Evolutionary conservation across 2,329 filamentous ascomycete species (phyloP), one percentile per base, ranked within the genome.

Genomic region (Penicillium sumatraense): DNA sequence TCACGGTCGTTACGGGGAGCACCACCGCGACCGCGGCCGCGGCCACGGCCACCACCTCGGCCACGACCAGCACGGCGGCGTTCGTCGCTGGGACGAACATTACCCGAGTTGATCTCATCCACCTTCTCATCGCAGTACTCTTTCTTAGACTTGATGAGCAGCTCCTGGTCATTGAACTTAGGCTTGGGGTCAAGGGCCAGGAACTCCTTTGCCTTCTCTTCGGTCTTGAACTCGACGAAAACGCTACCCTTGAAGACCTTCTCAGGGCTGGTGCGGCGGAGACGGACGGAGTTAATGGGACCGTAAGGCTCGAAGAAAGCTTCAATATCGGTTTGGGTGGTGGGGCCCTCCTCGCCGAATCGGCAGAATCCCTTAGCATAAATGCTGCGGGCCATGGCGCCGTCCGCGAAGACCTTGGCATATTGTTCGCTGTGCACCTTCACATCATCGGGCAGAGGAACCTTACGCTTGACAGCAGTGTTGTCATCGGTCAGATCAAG

Each of bases 341-440:
- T 88, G 10, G 88, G 82, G n/a, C 83, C 82, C 77, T 96, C 93
- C 41, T 54, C 49, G 1, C 58, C 60, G 23, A 89, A 85, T 41
- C 91, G 91, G 67, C 92, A 92, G 68, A 99, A 99, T 47, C 93
- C 93, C 82, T 98, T 99, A 66, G 85, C 91, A 75, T 99, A 99
- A 70, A 96, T 84, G 67, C 88, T 93, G 55, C 88, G 83, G 56
- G 85, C 82, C 74, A 93, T 88, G 53, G 84, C 81, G 75, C 86
- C 84, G 72, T 86, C 82, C 67, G 86, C 85, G 62, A 84, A 81
- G 24, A 82, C 77, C 60, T 85, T 83, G 60, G 79, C 75, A 56
- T 81, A 73, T 57, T 75, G 80, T 57, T 78, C 72, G 50, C 84
- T 82, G 68, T 84, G 82, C 68, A 82, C 87, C 49, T 71, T 76